phyloP scores from a whole-genome alignment of 2,329 filamentous ascomycete species.

The Epicoccum sorghinum region DNA sequence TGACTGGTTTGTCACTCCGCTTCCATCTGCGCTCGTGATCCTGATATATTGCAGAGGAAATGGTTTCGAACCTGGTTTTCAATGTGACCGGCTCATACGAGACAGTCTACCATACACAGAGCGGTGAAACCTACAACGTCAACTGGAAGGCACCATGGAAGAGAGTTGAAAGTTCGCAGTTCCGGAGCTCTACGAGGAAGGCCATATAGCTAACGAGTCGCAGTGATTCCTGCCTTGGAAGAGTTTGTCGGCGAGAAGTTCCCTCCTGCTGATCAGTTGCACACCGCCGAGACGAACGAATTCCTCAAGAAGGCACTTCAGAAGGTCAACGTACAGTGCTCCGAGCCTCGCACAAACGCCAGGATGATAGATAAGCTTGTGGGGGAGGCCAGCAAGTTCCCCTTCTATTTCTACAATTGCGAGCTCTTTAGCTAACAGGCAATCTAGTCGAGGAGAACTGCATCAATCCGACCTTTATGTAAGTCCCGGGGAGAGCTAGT shows the following conservation, averaged over 20 bases:
- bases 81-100: conserved; percentile 66
- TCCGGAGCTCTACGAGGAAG: background rate
- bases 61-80: no score
- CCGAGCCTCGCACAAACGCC: conserved; percentile 88
- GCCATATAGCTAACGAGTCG: conserved; percentile 59
- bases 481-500: no score
- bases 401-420: background rate
- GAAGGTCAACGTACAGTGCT: conserved; percentile 90
- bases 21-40: no score
- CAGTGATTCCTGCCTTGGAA: conserved; percentile 87
- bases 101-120: conserved; percentile 85
- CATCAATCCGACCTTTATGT: conserved; percentile 89
- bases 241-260: conserved; percentile 92
- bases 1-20: no score
- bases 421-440: background rate
- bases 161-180: conserved; percentile 61
- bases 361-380: conserved; percentile 95
- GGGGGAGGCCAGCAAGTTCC: conserved; percentile 69
- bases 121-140: conserved; percentile 84
- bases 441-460: conserved; percentile 77
- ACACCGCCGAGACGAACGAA: conserved; percentile 85
- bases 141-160: conserved; percentile 98
- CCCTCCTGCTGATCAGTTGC: conserved; percentile 84
- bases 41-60: no score
- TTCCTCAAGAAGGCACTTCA: conserved; percentile 79